phyloP scores from a whole-genome alignment of 805 yeast species.

The Saccharomycopsis malanga region DNA sequence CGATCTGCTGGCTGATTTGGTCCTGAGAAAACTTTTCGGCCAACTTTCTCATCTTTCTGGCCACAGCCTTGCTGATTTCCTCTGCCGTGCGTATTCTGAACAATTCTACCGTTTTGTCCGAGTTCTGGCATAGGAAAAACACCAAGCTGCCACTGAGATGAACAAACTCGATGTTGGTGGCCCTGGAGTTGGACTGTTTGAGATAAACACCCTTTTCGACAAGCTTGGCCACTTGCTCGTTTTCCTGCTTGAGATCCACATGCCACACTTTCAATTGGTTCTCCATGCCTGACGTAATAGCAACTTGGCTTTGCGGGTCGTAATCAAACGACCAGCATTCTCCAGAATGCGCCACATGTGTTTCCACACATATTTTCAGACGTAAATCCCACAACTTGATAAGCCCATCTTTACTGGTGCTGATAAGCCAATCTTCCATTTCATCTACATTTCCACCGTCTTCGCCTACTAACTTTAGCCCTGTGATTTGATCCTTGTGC shows the following conservation, averaged over 20 bases:
- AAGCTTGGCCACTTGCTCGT: conserved; percentile 39
- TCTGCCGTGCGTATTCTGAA: conserved; percentile 69
- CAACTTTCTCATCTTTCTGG: conserved; percentile 71
- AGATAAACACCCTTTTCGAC: conserved; percentile 59
- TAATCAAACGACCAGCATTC: conserved; percentile 80
- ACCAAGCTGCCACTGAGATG: conserved; percentile 31
- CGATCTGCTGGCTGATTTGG: conserved; percentile 48
- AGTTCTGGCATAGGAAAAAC: conserved; percentile 64
- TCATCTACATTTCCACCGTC: conserved; percentile 34
- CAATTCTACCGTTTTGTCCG: conserved; percentile 73
- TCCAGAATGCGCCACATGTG: conserved; percentile 87
- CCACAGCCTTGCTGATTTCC: conserved; percentile 71
- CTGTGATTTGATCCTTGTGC: conserved; percentile 85
- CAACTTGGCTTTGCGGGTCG: conserved; percentile 29
- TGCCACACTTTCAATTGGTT: conserved; percentile 81
- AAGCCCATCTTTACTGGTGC: conserved; percentile 83
- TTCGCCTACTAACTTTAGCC: conserved; percentile 43
- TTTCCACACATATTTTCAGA: conserved; percentile 84
- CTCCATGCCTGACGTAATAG: conserved; percentile 71
- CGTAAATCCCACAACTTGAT: conserved; percentile 91
- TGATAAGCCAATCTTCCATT: conserved; percentile 64
- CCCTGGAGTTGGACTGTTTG: conserved; percentile 70
- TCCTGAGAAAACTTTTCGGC: conserved; percentile 49
- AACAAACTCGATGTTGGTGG: conserved; percentile 50
- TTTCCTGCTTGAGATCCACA: conserved; percentile 48